Percentiles rank a stretch among this genome's conserved stretches.
Conservation (phyloP, 169 alveolate genomes). For the Cyclospora cayetanensis region DNA sequence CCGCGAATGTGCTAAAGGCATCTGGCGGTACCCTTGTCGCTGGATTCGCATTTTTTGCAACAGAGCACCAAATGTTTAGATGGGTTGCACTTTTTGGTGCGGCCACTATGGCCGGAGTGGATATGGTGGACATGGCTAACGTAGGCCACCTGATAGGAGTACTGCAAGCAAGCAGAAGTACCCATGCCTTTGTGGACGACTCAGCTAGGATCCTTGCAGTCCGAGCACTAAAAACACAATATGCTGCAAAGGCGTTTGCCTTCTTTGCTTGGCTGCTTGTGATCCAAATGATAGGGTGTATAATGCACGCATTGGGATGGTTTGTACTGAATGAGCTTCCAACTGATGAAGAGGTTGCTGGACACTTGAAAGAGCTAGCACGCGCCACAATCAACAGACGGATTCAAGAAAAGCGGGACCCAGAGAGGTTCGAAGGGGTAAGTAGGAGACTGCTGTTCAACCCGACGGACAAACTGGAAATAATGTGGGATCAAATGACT, state of each 20-base stretch:
- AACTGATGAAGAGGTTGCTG: slow-evolving; percentile 59
- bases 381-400: slow-evolving; percentile 60
- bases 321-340: slow-evolving; percentile 60
- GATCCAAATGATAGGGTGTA: slow-evolving; percentile 43
- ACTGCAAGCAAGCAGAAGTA: slow-evolving; percentile 32
- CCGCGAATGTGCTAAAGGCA: slow-evolving; percentile 44
- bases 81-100: slow-evolving; percentile 52
- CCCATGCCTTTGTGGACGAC: background rate
- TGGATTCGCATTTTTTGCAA: slow-evolving; percentile 47
- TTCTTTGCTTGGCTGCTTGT: slow-evolving; percentile 41
- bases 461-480: slow-evolving; percentile 55
- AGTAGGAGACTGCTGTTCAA: slow-evolving; percentile 30
- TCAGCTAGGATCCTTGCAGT: slow-evolving; percentile 9
- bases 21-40: slow-evolving; percentile 32
- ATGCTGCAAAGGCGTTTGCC: slow-evolving; percentile 18
- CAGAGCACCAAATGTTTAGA: slow-evolving; percentile 49
- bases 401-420: slow-evolving; percentile 56
- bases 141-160: slow-evolving; percentile 45
- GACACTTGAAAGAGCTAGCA: slow-evolving; percentile 56
- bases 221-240: slow-evolving; percentile 21
- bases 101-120: slow-evolving; percentile 30
- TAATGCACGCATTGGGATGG: slow-evolving; percentile 59
- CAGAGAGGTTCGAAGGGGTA: slow-evolving; percentile 34
- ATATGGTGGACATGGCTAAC: slow-evolving; percentile 29
- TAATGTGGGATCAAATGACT: slow-evolving; percentile 46